Evolutionary conservation across 257 asterid species (phyloP).

Genomic region (Solanum neorickii): DNA sequence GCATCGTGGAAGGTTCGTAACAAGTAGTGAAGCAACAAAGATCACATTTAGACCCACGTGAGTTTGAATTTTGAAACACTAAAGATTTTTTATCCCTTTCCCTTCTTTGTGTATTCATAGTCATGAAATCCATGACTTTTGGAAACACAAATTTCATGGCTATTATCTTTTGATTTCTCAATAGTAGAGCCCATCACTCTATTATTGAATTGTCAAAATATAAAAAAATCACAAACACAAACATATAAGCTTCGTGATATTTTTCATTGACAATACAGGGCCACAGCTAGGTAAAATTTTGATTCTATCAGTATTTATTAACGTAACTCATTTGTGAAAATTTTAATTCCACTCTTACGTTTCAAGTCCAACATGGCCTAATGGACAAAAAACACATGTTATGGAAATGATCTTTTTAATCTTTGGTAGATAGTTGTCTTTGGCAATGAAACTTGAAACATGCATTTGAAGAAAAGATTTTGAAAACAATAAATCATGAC

Average conservation of each 20-base stretch:
- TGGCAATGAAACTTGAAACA: background rate
- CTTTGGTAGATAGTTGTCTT: background rate
- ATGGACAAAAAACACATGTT: background rate
- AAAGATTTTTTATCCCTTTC: background rate
- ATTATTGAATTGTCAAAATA: background rate
- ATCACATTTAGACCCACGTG: background rate
- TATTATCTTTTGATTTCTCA: background rate
- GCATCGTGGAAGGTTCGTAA: background rate
- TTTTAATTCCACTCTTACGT: too few relatives aligned
- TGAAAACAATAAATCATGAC: background rate
- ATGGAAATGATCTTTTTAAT: too few relatives aligned
- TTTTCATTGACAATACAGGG: too few relatives aligned
- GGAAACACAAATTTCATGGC: background rate
- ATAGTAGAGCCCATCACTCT: background rate
- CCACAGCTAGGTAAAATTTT: too few relatives aligned
- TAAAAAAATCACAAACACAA: background rate
- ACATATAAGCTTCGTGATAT: background rate
- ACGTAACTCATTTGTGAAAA: too few relatives aligned
- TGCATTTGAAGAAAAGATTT: background rate
- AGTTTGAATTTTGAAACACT: background rate
- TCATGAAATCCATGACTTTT: background rate
- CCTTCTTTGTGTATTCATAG: background rate
- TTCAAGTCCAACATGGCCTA: background rate
- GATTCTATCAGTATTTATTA: rapidly evolving
- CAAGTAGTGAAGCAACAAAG: background rate